Evolutionary conservation across 352 stramenopile species (phyloP).

Genomic region (Globisporangium uncinulatum): DNA sequence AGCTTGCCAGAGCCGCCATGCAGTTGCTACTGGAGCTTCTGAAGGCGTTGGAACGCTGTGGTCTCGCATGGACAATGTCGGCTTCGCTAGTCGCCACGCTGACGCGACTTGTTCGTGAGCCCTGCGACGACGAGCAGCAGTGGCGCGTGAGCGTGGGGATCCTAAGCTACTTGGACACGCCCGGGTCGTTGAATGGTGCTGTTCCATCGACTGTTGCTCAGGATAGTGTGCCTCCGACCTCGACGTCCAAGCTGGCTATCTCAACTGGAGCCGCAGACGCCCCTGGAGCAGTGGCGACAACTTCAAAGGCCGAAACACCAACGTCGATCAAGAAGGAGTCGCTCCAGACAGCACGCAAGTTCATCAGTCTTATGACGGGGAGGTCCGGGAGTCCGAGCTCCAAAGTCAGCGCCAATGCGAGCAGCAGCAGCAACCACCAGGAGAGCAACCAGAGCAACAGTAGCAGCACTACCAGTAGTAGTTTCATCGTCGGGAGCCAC

Average conservation of each 20-base stretch:
- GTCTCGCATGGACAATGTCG: constrained; percentile 26
- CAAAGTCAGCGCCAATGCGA: neutral
- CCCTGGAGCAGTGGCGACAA: neutral
- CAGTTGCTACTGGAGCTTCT: constrained; percentile 41
- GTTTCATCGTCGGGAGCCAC: constrained; percentile 5
- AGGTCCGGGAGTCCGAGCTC: constrained; percentile 10
- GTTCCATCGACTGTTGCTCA: too few relatives aligned
- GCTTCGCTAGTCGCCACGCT: constrained; percentile 28
- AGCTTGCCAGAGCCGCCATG: constrained; percentile 8
- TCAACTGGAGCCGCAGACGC: neutral
- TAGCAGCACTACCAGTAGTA: constrained; percentile 10
- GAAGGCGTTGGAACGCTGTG: constrained; percentile 11
- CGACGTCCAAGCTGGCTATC: neutral
- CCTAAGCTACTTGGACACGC: constrained; percentile 26
- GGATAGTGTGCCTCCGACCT: too few relatives aligned
- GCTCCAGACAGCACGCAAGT: constrained; percentile 14
- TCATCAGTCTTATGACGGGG: constrained; percentile 22
- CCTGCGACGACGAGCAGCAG: constrained; percentile 21
- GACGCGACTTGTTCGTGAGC: constrained; percentile 28
- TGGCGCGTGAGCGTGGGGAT: constrained; percentile 41
- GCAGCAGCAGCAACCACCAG: constrained; percentile 5
- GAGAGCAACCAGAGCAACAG: constrained; percentile 13
- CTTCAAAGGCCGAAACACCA: neutral
- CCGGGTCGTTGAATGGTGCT: too few relatives aligned
- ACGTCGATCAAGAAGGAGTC: constrained; percentile 12